Evolutionary conservation across 2,329 filamentous ascomycete genomes (phyloP), one percentile per base, ranked within the genome.

Genomic region (Colletotrichum tofieldiae): DNA sequence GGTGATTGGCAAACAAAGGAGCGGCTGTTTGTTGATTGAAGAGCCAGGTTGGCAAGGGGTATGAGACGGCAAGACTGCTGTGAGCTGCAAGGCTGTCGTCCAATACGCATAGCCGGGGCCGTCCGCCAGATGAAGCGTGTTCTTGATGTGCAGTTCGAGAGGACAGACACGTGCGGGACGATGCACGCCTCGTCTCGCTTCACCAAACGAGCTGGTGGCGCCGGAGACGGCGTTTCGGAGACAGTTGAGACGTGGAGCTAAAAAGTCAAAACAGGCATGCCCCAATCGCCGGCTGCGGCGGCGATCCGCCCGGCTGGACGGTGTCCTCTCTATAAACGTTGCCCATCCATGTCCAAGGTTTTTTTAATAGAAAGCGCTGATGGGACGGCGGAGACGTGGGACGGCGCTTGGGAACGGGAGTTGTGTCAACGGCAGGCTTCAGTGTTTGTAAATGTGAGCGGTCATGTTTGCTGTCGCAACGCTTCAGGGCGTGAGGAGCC

Each of bases 231-330:
- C 23, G 49, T 54, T 64, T 54, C 20, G 49, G 49, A 64, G 49
- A 64, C 60, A 49, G 39, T 45, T 47, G 58, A 60, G 58, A 60
- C 58, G n/a, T 35, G 49, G 18, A 64, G 37, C 49, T 45, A 16
- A 55, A 55, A 64, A 64, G 49, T 55, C 20, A 60, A 60, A 60
- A 60, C 26, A 35, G 41, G 32, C 58, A 41, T 60, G 58, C 41
- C 41, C 26, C 23, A 32, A 12, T 18, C 16, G 41, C 4, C 41
- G 41, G 41, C 41, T 11, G 7, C 8, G 18, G 9, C 26, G 51
- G 7, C 51, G 29, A 54, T 12, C 14, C 26, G 23, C 43, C 43
- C 23, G 23, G 11, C 12, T 3, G 26, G 26, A 35, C 51, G 20
- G 8, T 20, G 49, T 54, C 16, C 29, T 20, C 51, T 35, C 3